Evolutionary conservation across 257 asterid species (phyloP), one percentile per base, ranked within the genome.

Genomic region (Scutellaria barbata): DNA sequence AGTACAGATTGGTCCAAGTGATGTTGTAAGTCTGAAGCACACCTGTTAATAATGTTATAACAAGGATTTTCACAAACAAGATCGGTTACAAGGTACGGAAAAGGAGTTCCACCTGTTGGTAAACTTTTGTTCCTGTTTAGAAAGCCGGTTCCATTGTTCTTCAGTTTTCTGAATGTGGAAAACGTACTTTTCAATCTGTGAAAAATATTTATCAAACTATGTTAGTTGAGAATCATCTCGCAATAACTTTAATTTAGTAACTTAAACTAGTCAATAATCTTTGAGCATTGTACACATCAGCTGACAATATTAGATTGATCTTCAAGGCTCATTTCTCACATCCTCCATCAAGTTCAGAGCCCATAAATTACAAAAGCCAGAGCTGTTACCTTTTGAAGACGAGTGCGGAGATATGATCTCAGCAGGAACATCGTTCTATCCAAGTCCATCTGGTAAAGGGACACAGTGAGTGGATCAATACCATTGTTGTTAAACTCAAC

Each of bases 371-470:
- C 35, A 30, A 4, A 30, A 30, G 35, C 3, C 3, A 30, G 35
- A 30, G 35, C 35, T 30, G 68, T 71, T 81, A 94, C 99, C 98
- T 89, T 91, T 77, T 81, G 93, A 52, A 94, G 92, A 69, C 97
- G 97, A 79, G 93, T 85, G 47, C 97, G 91, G 18, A 94, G 77
- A 83, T 94, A 91, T 39, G 96, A 94, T 80, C 98, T 84, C 78
- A 94, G 81, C 33, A 91, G 83, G 73, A 83, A 91, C 83, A 85
- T 75, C 47, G 92, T 91, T 68, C 96, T 84, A 63, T 94, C 96
- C 84, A 91, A 74, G 83, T 94, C 99, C 96, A 91, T 88, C 83
- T 89, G 93, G 83, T 91, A 88, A 66, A 94, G 99, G 39, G 97
- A 94, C 37, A 86, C 84, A 0, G 90, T 89, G 53, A 94, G 87